Conservation (phyloP, 805 yeast genomes). For the Kuraishia capsulata region DNA sequence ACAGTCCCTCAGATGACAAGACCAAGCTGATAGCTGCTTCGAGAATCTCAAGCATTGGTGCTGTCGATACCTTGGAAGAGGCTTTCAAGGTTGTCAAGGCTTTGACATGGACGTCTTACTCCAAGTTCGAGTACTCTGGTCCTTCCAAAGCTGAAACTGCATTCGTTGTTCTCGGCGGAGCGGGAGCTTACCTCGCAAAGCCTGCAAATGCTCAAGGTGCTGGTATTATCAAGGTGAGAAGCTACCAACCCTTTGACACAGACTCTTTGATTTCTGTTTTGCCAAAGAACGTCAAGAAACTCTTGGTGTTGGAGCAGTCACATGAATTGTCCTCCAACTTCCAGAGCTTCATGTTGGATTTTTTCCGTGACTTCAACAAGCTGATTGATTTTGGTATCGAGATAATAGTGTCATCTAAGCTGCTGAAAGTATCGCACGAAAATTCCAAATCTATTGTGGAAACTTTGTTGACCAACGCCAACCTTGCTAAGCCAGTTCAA, state of each 20-base stretch:
- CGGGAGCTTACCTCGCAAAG: slow-evolving; percentile 29
- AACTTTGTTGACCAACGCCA: slow-evolving; percentile 42
- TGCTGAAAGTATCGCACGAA: slow-evolving; percentile 29
- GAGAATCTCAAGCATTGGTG: slow-evolving; percentile 6
- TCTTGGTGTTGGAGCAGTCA: slow-evolving; percentile 65
- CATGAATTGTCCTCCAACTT: slow-evolving; percentile 21
- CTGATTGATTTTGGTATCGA: slow-evolving; percentile 39
- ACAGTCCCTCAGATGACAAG: slow-evolving; percentile 11
- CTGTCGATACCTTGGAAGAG: slow-evolving; percentile 11
- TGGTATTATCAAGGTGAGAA: slow-evolving; percentile 48
- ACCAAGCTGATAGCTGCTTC: slow-evolving; percentile 4
- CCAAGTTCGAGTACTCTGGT: slow-evolving; percentile 34
- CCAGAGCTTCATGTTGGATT: slow-evolving; percentile 53
- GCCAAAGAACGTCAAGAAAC: slow-evolving; percentile 44
- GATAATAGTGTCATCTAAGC: slow-evolving; percentile 49
- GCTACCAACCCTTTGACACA: slow-evolving; percentile 67
- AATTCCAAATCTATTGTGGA: slow-evolving; percentile 34
- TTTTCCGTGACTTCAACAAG: slow-evolving; percentile 47
- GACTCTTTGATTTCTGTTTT: slow-evolving; percentile 36
- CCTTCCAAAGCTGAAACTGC: slow-evolving; percentile 35
- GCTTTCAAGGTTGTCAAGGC: slow-evolving; percentile 22
- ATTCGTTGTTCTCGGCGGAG: slow-evolving; percentile 56
- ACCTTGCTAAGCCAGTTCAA: slow-evolving; percentile 47
- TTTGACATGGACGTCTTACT: slow-evolving; percentile 18
- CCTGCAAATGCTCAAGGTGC: slow-evolving; percentile 16